Evolutionary conservation across 1,284 basidiomycete genomes (phyloP).

Genomic region (Ustilago tritici): DNA sequence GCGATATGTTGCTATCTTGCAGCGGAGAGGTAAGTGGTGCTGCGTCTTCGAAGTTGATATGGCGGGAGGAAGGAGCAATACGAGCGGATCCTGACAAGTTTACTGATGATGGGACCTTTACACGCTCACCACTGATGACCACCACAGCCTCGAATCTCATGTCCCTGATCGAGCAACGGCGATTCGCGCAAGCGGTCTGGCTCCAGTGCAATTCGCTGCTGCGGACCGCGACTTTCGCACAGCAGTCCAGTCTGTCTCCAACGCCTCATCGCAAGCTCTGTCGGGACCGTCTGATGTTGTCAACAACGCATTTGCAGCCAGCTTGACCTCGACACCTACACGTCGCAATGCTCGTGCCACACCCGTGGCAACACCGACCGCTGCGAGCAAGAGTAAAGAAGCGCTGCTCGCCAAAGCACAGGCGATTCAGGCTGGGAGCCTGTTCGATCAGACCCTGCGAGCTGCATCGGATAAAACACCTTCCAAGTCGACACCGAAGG

Average conservation of each 20-base stretch:
- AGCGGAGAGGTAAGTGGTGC: slow-evolving; percentile 41
- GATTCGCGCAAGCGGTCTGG: slow-evolving; percentile 39
- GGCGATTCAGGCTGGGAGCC: slow-evolving; percentile 42
- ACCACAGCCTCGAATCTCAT: slow-evolving; percentile 33
- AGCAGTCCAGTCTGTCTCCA: slow-evolving; percentile 39
- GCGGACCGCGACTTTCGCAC: slow-evolving; percentile 47
- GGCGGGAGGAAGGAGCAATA: too few relatives aligned
- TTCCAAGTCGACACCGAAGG: not conserved
- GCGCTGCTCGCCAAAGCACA: slow-evolving; percentile 52
- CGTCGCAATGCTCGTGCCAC: slow-evolving; percentile 13
- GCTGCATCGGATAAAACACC: slow-evolving; percentile 7
- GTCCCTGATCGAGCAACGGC: slow-evolving; percentile 32
- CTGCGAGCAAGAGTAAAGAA: slow-evolving; percentile 29
- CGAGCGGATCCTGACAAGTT: not conserved
- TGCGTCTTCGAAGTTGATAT: not conserved
- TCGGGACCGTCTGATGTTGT: slow-evolving; percentile 37
- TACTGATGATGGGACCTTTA: not conserved
- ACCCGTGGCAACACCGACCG: slow-evolving; percentile 10
- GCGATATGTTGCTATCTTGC: slow-evolving; percentile 51
- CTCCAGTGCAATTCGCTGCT: slow-evolving; percentile 38
- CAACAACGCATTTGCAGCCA: slow-evolving; percentile 26
- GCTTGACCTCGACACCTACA: slow-evolving; percentile 13
- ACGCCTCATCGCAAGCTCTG: slow-evolving; percentile 25
- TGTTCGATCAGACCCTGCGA: slow-evolving; percentile 46
- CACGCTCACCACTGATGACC: not conserved